Conservation (phyloP, 1,284 basidiomycete genomes). For the Exobasidium cylindrosporum region DNA sequence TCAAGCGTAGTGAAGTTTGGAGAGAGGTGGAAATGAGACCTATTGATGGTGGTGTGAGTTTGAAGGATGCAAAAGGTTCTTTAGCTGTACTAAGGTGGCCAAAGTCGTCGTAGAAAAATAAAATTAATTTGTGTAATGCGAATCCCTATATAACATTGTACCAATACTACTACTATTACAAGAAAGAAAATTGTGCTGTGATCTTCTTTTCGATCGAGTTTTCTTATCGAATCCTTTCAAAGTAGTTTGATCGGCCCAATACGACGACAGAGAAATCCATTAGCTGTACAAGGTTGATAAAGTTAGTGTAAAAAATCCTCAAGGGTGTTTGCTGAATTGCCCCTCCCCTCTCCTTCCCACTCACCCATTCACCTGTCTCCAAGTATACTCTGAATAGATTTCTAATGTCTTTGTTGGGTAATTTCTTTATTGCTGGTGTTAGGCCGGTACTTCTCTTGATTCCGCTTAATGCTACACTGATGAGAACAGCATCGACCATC, state of each 20-base stretch:
- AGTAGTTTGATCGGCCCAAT: conserved; percentile 48
- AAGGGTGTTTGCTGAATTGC: not conserved
- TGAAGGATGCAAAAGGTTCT: not conserved
- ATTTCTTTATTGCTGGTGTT: conserved; percentile 35
- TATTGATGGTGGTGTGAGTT: not conserved
- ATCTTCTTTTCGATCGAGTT: not conserved
- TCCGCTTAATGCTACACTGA: conserved; percentile 48
- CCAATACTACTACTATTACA: not conserved
- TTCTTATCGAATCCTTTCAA: conserved; percentile 45
- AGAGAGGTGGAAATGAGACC: conserved; percentile 40
- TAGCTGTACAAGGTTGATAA: not conserved
- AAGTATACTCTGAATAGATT: conserved; percentile 48
- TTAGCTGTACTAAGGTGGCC: not conserved
- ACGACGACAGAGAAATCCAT: conserved; percentile 36
- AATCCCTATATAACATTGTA: not conserved
- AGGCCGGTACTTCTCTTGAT: conserved; percentile 52
- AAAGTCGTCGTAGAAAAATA: too few relatives aligned
- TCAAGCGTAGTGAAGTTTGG: conserved; percentile 34
- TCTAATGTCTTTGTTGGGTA: conserved; percentile 49
- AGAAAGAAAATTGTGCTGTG: not conserved
- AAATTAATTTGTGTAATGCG: too few relatives aligned
- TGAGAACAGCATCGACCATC: conserved; percentile 47
- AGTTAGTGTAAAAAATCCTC: not conserved
- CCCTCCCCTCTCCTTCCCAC: conserved; percentile 15
- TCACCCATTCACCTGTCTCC: conserved; percentile 54